A percentile compares a stretch with the other conserved stretches of the same genome.
Evolutionary conservation across 495 filamentous ascomycete genomes (phyloP).

Genomic region (Neurospora hispaniola): DNA sequence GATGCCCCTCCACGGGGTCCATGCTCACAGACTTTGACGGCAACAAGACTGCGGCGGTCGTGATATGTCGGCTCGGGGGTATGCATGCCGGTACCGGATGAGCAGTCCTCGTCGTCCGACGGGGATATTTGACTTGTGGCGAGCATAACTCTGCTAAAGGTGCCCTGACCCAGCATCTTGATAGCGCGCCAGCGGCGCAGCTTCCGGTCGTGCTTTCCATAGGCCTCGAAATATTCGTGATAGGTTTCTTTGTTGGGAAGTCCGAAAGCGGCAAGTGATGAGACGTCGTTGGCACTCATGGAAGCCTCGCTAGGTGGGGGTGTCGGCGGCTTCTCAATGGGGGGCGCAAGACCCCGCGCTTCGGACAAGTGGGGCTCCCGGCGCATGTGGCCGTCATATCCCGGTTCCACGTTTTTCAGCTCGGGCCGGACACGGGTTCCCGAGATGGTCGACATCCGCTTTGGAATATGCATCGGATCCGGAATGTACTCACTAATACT

Average conservation of each 20-base stretch:
- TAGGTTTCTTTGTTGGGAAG: slow-evolving; percentile 26
- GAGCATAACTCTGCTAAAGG: slow-evolving; percentile 87
- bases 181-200: slow-evolving; percentile 63
- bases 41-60: slow-evolving; percentile 56
- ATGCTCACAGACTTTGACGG: slow-evolving; percentile 90
- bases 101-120: slow-evolving; percentile 33
- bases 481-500: slow-evolving; percentile 84
- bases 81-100: slow-evolving; percentile 2
- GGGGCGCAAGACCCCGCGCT: slow-evolving; percentile 54
- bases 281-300: slow-evolving; percentile 36
- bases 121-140: slow-evolving; percentile 50
- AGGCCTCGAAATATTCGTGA: slow-evolving; percentile 54
- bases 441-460: slow-evolving; percentile 64
- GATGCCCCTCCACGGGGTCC: slow-evolving; percentile 83
- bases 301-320: slow-evolving; percentile 55
- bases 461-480: slow-evolving; percentile 52
- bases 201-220: slow-evolving; percentile 43
- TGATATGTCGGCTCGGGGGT: slow-evolving; percentile 14
- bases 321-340: slow-evolving; percentile 55
- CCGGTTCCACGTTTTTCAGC: slow-evolving; percentile 33
- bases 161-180: slow-evolving; percentile 77
- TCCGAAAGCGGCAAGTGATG: slow-evolving; percentile 14
- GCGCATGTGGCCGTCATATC: slow-evolving; percentile 46
- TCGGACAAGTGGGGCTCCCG: slow-evolving; percentile 73
- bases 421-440: slow-evolving; percentile 39